A percentile compares a stretch with the other conserved stretches of the same genome.
Evolutionary conservation across 129 eudicot species (phyloP).

Genomic region (Pulicaria dysenterica): DNA sequence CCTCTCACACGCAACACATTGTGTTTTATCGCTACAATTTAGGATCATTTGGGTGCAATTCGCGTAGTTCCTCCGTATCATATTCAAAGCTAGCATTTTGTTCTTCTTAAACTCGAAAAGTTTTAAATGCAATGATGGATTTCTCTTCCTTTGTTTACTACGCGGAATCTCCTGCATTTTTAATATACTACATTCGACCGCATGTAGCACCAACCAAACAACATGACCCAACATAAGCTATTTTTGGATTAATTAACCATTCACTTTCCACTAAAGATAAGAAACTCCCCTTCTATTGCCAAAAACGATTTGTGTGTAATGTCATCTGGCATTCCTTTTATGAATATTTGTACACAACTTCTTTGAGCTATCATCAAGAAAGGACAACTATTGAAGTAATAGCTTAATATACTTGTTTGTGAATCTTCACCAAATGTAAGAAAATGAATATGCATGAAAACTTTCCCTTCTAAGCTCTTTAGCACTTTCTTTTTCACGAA

Average conservation of each 20-base stretch:
- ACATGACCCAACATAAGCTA: slow-evolving; percentile 74
- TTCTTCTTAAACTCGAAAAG: slow-evolving; percentile 56
- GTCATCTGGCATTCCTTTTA: slow-evolving; percentile 57
- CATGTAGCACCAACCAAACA: slow-evolving; percentile 67
- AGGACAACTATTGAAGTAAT: too few relatives aligned
- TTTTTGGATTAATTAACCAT: slow-evolving; percentile 38
- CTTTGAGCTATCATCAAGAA: slow-evolving; percentile 10
- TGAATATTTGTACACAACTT: too few relatives aligned
- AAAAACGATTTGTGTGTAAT: slow-evolving; percentile 53
- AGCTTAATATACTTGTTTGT: too few relatives aligned
- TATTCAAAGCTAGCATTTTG: slow-evolving; percentile 59
- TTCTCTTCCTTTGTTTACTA: slow-evolving; percentile 50
- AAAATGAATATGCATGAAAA: too few relatives aligned
- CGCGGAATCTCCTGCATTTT: slow-evolving; percentile 75
- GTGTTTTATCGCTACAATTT: slow-evolving; percentile 60
- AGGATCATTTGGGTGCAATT: slow-evolving; percentile 63
- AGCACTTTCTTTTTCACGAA: too few relatives aligned
- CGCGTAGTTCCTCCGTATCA: slow-evolving; percentile 53
- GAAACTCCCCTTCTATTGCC: slow-evolving; percentile 27
- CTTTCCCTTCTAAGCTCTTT: too few relatives aligned
- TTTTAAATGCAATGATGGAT: slow-evolving; percentile 29
- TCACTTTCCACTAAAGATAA: slow-evolving; percentile 19
- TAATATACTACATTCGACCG: slow-evolving; percentile 52
- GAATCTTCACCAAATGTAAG: too few relatives aligned
- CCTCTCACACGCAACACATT: slow-evolving; percentile 81